These are phyloP conservation scores for Capniomyces stellatus DNA, from an alignment of 371 early-diverging fungal genomes.

Conservation along the genomic window DNA sequence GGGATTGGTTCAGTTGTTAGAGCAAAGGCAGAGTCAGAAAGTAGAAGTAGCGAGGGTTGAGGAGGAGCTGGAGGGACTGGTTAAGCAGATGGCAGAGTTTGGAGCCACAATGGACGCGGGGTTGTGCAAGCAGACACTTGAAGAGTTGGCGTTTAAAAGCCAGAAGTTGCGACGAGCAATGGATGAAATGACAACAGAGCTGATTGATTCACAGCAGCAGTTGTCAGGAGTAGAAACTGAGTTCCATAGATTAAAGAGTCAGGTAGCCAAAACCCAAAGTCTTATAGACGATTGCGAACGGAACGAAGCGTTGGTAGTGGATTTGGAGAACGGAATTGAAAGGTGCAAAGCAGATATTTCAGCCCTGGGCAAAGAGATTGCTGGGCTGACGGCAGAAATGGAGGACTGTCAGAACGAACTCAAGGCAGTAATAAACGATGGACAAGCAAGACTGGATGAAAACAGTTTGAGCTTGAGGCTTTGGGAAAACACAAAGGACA, in stretches of 20 bases:
- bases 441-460: not conserved
- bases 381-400: not conserved
- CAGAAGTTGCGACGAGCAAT: not conserved
- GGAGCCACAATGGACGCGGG: not conserved
- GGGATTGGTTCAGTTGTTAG: not conserved
- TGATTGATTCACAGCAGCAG: not conserved
- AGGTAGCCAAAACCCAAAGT: not conserved
- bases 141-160: not conserved
- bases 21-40: not conserved
- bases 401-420: not conserved
- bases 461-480: not conserved
- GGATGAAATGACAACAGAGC: not conserved
- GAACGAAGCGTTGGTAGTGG: not conserved
- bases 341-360: not conserved
- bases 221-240: not conserved
- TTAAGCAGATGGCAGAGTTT: not conserved
- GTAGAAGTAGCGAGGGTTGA: not conserved
- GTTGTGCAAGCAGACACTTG: not conserved
- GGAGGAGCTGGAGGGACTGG: not conserved
- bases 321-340: not conserved
- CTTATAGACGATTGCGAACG: not conserved
- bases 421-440: not conserved
- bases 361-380: not conserved
- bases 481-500: no score
- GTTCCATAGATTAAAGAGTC: not conserved